Conservation (phyloP, 208 protist genomes). For the Strigomonas culicis region DNA sequence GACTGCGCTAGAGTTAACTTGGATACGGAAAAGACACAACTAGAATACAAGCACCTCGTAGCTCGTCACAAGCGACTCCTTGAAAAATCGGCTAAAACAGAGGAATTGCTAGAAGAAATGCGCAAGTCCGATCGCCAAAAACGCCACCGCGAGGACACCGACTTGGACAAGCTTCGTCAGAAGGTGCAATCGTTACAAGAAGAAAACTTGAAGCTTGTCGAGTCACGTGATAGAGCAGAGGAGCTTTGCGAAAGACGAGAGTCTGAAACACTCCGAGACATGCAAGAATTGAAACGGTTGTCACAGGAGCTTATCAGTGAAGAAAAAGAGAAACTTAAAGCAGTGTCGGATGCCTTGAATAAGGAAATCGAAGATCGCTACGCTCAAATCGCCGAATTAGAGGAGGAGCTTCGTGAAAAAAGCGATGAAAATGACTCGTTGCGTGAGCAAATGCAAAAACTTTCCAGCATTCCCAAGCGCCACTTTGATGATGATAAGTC, state of each 20-base stretch:
- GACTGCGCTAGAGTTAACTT: slow-evolving; percentile 36
- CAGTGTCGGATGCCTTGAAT: slow-evolving; percentile 36
- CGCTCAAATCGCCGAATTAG: slow-evolving; percentile 40
- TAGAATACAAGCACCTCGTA: slow-evolving; percentile 81
- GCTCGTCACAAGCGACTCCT: slow-evolving; percentile 45
- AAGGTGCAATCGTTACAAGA: slow-evolving; percentile 53
- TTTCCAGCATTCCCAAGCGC: slow-evolving; percentile 10
- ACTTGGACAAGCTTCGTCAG: slow-evolving; percentile 46
- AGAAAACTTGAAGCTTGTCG: slow-evolving; percentile 55
- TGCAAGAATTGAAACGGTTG: slow-evolving; percentile 61
- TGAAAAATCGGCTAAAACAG: slow-evolving; percentile 44
- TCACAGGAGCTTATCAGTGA: slow-evolving; percentile 58
- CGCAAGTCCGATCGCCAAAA: slow-evolving; percentile 29
- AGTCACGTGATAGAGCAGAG: slow-evolving; percentile 66
- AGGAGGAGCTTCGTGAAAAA: slow-evolving; percentile 30
- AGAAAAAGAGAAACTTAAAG: slow-evolving; percentile 42
- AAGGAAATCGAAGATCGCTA: slow-evolving; percentile 32
- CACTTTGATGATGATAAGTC: slow-evolving; percentile 20
- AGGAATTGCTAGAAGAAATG: slow-evolving; percentile 49
- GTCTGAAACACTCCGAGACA: slow-evolving; percentile 66
- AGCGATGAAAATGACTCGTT: slow-evolving; percentile 46
- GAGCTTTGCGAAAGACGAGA: slow-evolving; percentile 72
- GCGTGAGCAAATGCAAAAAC: slow-evolving; percentile 38
- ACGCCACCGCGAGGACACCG: slow-evolving; percentile 28
- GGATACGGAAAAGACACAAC: slow-evolving; percentile 61